Conservation (phyloP, 129 eudicot genomes). For the Kitagawia praeruptora region DNA sequence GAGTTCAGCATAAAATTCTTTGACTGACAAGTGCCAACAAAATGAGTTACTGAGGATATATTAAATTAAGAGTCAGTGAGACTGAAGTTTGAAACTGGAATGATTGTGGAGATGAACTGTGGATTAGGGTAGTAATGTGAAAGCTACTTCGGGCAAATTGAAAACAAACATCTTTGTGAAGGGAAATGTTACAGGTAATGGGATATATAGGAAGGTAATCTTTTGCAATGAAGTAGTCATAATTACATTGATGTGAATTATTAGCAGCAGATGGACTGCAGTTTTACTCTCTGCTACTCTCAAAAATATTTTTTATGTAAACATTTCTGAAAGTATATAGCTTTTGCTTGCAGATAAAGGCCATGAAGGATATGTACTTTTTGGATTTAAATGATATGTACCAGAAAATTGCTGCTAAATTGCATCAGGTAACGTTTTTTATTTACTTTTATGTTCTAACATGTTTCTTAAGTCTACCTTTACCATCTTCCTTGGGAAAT, state of each 20-base stretch:
- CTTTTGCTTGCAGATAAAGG: constrained; percentile 60
- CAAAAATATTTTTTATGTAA: background rate
- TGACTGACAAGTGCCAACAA: background rate
- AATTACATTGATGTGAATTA: background rate
- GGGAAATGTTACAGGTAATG: background rate
- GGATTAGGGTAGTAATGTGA: background rate
- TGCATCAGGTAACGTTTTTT: constrained; percentile 54
- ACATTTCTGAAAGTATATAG: background rate
- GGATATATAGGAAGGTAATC: background rate
- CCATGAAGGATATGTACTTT: constrained; percentile 77
- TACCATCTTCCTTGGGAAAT: background rate
- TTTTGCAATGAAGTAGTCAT: background rate
- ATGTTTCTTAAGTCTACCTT: background rate
- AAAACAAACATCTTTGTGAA: background rate
- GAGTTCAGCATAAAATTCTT: background rate
- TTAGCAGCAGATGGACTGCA: background rate
- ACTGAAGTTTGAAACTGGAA: background rate
- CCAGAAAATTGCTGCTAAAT: constrained; percentile 64
- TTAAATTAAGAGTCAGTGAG: background rate
- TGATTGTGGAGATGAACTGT: background rate
- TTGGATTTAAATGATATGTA: constrained; percentile 67
- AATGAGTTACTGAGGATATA: background rate
- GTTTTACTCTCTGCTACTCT: background rate
- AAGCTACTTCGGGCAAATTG: too few relatives aligned
- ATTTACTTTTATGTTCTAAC: background rate